Percentiles rank a stretch among this genome's conserved stretches.
phyloP scores from a whole-genome alignment of 352 stramenopile species.

The Pythium scleroteichum region DNA sequence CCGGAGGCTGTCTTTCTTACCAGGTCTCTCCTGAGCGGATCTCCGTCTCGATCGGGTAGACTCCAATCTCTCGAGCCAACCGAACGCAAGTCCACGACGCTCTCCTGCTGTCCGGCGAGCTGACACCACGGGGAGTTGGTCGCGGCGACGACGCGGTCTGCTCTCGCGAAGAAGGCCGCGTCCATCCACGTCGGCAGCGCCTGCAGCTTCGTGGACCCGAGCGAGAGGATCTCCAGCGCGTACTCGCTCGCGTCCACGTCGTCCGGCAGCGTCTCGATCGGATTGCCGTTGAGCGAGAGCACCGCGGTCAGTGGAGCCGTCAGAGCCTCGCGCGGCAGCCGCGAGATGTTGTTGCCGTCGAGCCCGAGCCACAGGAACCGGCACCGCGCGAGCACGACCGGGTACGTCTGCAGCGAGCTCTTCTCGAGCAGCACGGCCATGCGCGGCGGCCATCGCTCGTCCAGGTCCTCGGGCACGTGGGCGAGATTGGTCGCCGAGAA shows the following conservation, averaged over 20 bases:
- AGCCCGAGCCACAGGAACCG: conserved; percentile 13
- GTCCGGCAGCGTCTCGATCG: neutral
- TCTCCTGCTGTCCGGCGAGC: too few relatives aligned
- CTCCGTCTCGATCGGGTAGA: too few relatives aligned
- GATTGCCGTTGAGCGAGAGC: conserved; percentile 1
- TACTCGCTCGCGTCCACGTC: neutral
- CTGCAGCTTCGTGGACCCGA: too few relatives aligned
- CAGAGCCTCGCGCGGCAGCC: neutral
- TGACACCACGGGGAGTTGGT: too few relatives aligned
- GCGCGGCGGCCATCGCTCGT: conserved; percentile 31
- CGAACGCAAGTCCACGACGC: too few relatives aligned
- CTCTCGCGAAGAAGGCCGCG: too few relatives aligned
- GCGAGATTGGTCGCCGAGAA: conserved; percentile 42
- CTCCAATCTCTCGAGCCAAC: too few relatives aligned
- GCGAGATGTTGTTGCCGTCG: conserved; percentile 6
- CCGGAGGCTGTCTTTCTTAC: too few relatives aligned
- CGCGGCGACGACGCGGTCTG: too few relatives aligned
- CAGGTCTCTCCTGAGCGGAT: too few relatives aligned
- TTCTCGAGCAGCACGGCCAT: conserved; percentile 18
- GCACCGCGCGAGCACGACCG: neutral
- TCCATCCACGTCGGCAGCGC: too few relatives aligned
- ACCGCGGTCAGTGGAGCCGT: neutral
- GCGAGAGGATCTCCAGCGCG: too few relatives aligned
- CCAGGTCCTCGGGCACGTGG: conserved; percentile 34
- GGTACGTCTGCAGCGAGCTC: conserved; percentile 11